phyloP scores from a whole-genome alignment of 2,329 filamentous ascomycete species.

The Lecanoromycetidae sp. region DNA sequence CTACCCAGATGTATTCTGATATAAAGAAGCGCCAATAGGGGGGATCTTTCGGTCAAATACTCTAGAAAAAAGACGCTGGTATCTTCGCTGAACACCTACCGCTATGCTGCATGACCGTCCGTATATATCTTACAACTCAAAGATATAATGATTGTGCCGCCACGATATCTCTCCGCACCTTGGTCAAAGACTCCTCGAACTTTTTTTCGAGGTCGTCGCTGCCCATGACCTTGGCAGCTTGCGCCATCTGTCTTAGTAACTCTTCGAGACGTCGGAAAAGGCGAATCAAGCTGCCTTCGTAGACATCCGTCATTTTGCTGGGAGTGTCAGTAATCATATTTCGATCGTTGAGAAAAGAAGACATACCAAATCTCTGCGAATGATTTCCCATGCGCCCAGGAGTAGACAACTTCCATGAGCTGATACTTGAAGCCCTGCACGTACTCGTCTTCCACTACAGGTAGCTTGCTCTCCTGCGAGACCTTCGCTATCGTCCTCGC shows the following conservation, averaged over 20 bases:
- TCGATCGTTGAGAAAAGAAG: slow-evolving; percentile 83
- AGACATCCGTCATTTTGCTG: slow-evolving; percentile 98
- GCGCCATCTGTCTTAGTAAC: slow-evolving; percentile 83
- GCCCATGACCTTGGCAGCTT: slow-evolving; percentile 96
- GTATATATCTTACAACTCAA: neutral
- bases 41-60: too few relatives aligned
- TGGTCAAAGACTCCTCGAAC: slow-evolving; percentile 73
- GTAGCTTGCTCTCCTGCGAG: slow-evolving; percentile 83
- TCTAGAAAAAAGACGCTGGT: too few relatives aligned
- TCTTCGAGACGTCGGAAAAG: slow-evolving; percentile 94
- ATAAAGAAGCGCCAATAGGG: too few relatives aligned
- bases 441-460: slow-evolving; percentile 92
- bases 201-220: slow-evolving; percentile 86
- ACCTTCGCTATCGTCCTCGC: slow-evolving; percentile 85
- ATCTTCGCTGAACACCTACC: neutral
- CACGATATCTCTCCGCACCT: slow-evolving; percentile 87
- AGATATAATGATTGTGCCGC: slow-evolving; percentile 88
- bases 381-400: slow-evolving; percentile 79
- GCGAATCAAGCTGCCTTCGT: slow-evolving; percentile 91
- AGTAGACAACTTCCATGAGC: slow-evolving; percentile 90
- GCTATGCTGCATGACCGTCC: neutral
- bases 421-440: slow-evolving; percentile 81
- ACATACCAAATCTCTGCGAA: slow-evolving; percentile 93
- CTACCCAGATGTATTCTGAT: too few relatives aligned
- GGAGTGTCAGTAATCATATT: slow-evolving; percentile 45